Base-by-base conservation (phyloP, 177 flowering plant species). In the Telopea speciosissima region DNA sequence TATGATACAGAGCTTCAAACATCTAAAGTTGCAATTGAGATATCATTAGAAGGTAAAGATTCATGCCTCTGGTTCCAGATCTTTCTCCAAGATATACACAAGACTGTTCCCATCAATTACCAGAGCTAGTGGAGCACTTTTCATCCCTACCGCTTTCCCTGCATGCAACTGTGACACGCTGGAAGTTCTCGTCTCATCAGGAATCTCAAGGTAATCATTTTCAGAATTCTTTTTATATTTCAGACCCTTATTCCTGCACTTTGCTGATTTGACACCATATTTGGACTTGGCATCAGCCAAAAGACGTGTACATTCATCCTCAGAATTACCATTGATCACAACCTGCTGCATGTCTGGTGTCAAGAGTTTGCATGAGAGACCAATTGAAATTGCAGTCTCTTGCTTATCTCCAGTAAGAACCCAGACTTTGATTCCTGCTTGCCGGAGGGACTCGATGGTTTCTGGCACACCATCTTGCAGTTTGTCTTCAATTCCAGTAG, bases 341-440 rank as follows among this genome's bases (percentile, higher is more conserved):
- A 93, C 83, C 72, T 81, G 90, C 63, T 89, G 90, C 98, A 93
- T 93, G 73, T 85, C 85, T 44, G 79, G 23, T 13, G 96, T 87
- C 82, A 93, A 73, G 54, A 93, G 92, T 72, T 82, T 87, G 89
- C 93, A 91, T 36, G 98, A 91, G 66, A 89, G 90, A 71, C 89
- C 98, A 75, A 93, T 93, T 59, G 98, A 93, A 74, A 93, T 89
- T 66, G 98, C 98, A 42, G 98, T 93, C 74, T 93, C 98, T 75
- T 93, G 98, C 83, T 93, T 93, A 81, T 93, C 98, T 23, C 98
- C 98, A 68, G 98, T 93, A 70, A 93, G 86, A 77, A 93, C 96
- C 97, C 97, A 93, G 72, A 93, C 96, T 72, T 90, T 91, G 59
- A 93, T 90, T 75, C 98, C 98, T 52, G 98, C 98, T 80, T 90